Conservation (phyloP, 2,329 filamentous ascomycete species). For the Pseudogymnoascus sp. region DNA sequence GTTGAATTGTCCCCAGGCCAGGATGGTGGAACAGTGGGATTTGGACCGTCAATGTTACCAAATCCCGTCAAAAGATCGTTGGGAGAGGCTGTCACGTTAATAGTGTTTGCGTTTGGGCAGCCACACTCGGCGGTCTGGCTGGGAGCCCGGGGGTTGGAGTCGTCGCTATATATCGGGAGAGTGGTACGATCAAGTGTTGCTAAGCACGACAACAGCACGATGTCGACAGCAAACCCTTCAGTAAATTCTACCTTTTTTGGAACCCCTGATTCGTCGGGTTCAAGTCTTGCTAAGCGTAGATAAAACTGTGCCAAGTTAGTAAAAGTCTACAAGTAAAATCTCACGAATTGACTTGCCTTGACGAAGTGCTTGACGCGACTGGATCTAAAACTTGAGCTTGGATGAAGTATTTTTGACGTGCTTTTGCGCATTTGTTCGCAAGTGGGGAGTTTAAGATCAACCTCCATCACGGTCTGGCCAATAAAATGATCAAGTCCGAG, state of each 20-base stretch:
- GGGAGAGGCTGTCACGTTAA: conserved; percentile 6
- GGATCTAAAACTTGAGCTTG: conserved; percentile 66
- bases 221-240: conserved; percentile 26
- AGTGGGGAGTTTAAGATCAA: conserved; percentile 64
- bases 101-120: conserved; percentile 50
- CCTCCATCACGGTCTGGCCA: conserved; percentile 67
- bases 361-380: conserved; percentile 74
- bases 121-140: conserved; percentile 45
- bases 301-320: conserved; percentile 48
- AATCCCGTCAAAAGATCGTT: neutral
- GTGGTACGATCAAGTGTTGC: conserved; percentile 64
- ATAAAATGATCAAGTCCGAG: conserved; percentile 52
- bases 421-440: conserved; percentile 61
- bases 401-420: conserved; percentile 52
- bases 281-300: conserved; percentile 63
- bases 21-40: conserved; percentile 32
- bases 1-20: conserved; percentile 30
- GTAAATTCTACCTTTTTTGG: conserved; percentile 57
- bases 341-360: conserved; percentile 44
- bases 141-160: conserved; percentile 36
- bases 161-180: conserved; percentile 58
- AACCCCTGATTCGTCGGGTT: conserved; percentile 46
- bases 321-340: neutral
- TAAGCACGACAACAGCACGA: conserved; percentile 66
- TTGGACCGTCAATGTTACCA: conserved; percentile 29